A percentile compares a stretch with the other conserved stretches of the same genome.
These are phyloP conservation scores for Arabidopsis thaliana DNA, from an alignment of 345 rosid genomes.

Conservation along the genomic window TAIR10.1 NC_003071.7:10341501-10342000, in stretches of 20 bases:
- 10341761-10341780: conserved; percentile 75
- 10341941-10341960: conserved; percentile 87
- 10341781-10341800: conserved; percentile 66
- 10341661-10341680: conserved; percentile 90
- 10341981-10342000: conserved; percentile 97
- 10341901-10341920: conserved; percentile 80
- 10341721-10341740: conserved; percentile 76
- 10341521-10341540: conserved; percentile 2
- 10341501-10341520: conserved; percentile 59
- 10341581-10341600: conserved; percentile 42
- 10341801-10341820: conserved; percentile 90
- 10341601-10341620: conserved; percentile 60
- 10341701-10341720: conserved; percentile 91
- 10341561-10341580: conserved; percentile 1
- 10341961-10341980: conserved; percentile 94
- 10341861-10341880: conserved; percentile 76
- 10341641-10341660: conserved; percentile 73
- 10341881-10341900: conserved; percentile 90
- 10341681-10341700: conserved; percentile 91
- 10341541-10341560: background rate
- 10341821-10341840: conserved; percentile 67
- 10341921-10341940: conserved; percentile 78
- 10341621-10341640: conserved; percentile 68
- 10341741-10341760: conserved; percentile 61
- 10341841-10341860: conserved; percentile 79